Evolutionary conservation across 2,329 filamentous ascomycete species (phyloP), one percentile per base, ranked within the genome.

Genomic region (Davidsoniella eucalypti): DNA sequence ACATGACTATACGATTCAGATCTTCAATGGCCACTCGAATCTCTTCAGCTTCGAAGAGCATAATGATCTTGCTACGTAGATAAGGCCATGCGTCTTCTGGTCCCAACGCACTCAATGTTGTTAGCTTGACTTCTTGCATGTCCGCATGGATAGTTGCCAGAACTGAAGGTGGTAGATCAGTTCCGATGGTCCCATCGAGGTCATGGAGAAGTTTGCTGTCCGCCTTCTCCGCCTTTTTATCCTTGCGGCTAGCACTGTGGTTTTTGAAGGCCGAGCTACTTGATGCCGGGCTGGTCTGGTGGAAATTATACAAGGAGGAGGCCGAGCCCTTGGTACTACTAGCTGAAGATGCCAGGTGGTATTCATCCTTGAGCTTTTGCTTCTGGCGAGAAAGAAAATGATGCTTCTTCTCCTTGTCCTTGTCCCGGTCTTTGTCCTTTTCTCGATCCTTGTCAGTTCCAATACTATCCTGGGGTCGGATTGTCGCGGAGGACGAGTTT

Each of bases 21-120:
- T 90, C 84, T 61, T 93, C 86, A 5, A 92, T 76, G 0, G 85
- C 84, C n/a, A 85, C 69, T 36, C 83, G 74, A 16, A 88, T 66
- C 55, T 87, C 84, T 59, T 90, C 85, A 26, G 83, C 84, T 56
- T 88, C 83, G 56, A 92, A 93, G 2, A 92, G 77, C 51, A 82
- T 75, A 4, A 90, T 68, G 39, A 92, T 68, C 56, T 84, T 82
- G 2, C 82, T 80, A 62, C 83, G 87, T 16, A 92, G 64, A 52
- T 84, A 77, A 0, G 85, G 84, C 85, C 85, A 92, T 5, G 85
- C 86, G 62, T 92, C 84, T 56, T 92, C 85, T 37, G 73, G 60
- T 21, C 76, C 51, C 7, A 53, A 39, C 29, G 50, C 47, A 25
- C 26, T 52, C 16, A 52, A 21, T 16, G 50, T 37, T n/a, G 39